These are phyloP conservation scores for Botrytis byssoidea DNA, from an alignment of 2,329 filamentous ascomycete species.

Conservation along the genomic window DNA sequence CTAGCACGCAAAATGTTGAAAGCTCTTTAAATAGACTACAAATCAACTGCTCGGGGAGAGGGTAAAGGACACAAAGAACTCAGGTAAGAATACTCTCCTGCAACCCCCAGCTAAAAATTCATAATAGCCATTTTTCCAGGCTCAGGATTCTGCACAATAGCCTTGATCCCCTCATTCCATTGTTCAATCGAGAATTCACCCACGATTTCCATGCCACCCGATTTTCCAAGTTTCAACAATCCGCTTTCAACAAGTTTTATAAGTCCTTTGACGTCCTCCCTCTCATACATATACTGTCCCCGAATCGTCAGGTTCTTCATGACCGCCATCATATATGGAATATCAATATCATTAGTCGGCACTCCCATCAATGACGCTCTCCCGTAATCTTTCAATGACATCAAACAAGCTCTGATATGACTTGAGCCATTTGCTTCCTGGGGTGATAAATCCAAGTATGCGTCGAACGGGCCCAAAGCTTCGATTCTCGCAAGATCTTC, in stretches of 20 bases:
- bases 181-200: conserved; percentile 22
- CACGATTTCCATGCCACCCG: conserved; percentile 9
- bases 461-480: conserved; percentile 42
- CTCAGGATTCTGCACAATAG: conserved; percentile 31
- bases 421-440: conserved; percentile 41
- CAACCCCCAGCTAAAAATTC: not conserved
- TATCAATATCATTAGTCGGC: conserved; percentile 32
- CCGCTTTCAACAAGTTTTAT: conserved; percentile 45
- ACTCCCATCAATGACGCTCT: conserved; percentile 41
- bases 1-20: not conserved
- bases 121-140: conserved; percentile 2
- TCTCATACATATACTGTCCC: conserved; percentile 49
- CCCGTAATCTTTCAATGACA: conserved; percentile 35
- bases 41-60: not conserved
- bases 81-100: not conserved
- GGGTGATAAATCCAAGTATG: conserved; percentile 49
- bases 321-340: conserved; percentile 38
- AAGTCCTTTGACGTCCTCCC: conserved; percentile 42
- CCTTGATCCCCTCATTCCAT: conserved; percentile 24
- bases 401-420: conserved; percentile 43
- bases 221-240: conserved; percentile 20
- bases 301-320: conserved; percentile 40
- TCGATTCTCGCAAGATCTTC: conserved; percentile 24
- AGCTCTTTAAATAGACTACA: not conserved
- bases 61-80: not conserved